Percentiles rank a stretch among this genome's conserved stretches.
These are phyloP conservation scores for Climacium dendroides DNA, from an alignment of 225 moss, liverwort and hornwort genomes.

Conservation along the genomic window DNA sequence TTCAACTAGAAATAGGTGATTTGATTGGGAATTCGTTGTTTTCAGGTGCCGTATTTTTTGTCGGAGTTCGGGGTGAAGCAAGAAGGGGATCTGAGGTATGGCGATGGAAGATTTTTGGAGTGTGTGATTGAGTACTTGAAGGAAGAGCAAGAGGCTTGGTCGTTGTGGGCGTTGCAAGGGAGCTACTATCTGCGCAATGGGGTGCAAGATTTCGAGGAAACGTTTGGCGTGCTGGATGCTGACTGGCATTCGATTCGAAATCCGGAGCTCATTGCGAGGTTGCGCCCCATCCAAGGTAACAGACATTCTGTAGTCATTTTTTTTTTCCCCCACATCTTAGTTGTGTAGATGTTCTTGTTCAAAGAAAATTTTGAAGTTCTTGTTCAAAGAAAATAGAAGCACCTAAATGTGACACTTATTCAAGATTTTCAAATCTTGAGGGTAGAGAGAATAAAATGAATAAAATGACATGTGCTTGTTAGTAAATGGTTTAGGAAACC, in stretches of 20 bases:
- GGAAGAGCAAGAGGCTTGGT: slow-evolving; percentile 18
- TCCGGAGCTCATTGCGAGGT: background rate
- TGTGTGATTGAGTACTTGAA: slow-evolving; percentile 25
- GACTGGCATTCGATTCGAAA: background rate
- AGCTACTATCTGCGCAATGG: slow-evolving; percentile 42
- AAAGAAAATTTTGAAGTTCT: no score
- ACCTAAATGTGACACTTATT: no score
- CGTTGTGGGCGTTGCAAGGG: slow-evolving; percentile 47
- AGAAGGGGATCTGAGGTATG: background rate
- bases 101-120: slow-evolving; percentile 9
- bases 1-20: background rate
- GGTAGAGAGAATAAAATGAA: no score
- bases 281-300: background rate
- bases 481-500: no score
- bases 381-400: no score
- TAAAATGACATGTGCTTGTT: no score
- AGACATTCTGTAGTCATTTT: background rate
- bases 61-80: slow-evolving; percentile 35
- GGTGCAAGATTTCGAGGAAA: slow-evolving; percentile 18
- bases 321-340: no score
- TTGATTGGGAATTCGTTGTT: background rate
- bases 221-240: slow-evolving; percentile 24
- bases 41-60: slow-evolving; percentile 1
- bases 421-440: no score
- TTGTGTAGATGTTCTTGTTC: background rate